Evolutionary conservation across 139 green algal genomes (phyloP).

Genomic region (Chlorella sp.): DNA sequence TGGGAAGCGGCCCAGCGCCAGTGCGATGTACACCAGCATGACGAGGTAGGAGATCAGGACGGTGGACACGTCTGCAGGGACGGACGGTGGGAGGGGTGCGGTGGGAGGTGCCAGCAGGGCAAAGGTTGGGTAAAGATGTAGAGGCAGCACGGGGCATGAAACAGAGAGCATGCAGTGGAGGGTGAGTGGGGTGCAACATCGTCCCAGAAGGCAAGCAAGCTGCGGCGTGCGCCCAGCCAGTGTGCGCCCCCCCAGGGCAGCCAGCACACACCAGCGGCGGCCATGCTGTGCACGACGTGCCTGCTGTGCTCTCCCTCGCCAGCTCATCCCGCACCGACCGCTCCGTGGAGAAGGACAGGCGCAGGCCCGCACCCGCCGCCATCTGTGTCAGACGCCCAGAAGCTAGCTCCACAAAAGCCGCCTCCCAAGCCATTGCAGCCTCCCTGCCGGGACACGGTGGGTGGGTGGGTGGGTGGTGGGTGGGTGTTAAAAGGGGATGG

Average conservation of each 20-base stretch:
- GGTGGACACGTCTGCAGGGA: constrained; percentile 61
- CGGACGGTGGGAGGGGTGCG: not conserved
- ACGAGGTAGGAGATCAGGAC: constrained; percentile 82
- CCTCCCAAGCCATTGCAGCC: constrained; percentile 84
- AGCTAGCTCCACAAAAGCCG: constrained; percentile 75
- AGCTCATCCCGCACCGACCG: constrained; percentile 89
- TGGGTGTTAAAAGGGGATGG: not conserved
- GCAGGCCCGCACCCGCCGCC: constrained; percentile 56
- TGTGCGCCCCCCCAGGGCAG: too few relatives aligned
- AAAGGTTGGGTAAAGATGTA: not conserved
- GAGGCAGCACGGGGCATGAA: not conserved
- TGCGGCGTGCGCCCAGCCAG: not conserved
- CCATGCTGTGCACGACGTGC: not conserved
- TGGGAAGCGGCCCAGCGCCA: constrained; percentile 69
- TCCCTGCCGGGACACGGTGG: constrained; percentile 26
- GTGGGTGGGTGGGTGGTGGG: not conserved
- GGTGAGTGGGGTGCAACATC: too few relatives aligned
- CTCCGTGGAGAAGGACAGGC: constrained; percentile 80
- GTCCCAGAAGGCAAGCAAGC: not conserved
- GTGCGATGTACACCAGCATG: constrained; percentile 90
- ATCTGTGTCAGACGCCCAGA: constrained; percentile 41
- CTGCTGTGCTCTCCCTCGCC: constrained; percentile 67
- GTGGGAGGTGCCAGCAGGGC: not conserved
- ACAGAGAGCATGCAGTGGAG: not conserved
- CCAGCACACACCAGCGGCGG: not conserved